Evolutionary conservation across 495 filamentous ascomycete genomes (phyloP).

Genomic region (Penicillium macrosclerotiorum): DNA sequence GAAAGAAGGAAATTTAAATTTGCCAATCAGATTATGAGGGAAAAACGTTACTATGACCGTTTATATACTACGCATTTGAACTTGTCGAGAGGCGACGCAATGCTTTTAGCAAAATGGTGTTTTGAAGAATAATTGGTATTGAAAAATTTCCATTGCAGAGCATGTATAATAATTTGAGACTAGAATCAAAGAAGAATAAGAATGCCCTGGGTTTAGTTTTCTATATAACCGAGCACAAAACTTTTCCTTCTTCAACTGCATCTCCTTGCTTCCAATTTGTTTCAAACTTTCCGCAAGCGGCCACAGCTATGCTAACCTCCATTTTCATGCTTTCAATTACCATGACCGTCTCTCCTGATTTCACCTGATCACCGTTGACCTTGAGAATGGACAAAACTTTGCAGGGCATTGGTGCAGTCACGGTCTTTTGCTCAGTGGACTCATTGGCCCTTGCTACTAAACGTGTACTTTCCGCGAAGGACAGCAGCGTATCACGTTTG

Average conservation of each 20-base stretch:
- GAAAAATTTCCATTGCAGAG: too few relatives aligned
- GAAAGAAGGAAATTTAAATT: too few relatives aligned
- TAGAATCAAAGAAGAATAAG: too few relatives aligned
- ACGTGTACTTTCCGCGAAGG: slow-evolving; percentile 61
- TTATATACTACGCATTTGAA: too few relatives aligned
- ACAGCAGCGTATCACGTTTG: slow-evolving; percentile 66
- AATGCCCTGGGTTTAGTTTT: not conserved
- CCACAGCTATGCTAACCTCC: slow-evolving; percentile 71
- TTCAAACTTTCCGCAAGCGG: slow-evolving; percentile 19
- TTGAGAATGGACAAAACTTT: slow-evolving; percentile 77
- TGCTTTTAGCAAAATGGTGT: too few relatives aligned
- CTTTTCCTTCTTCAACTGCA: slow-evolving; percentile 28
- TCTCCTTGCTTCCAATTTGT: slow-evolving; percentile 25
- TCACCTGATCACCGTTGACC: slow-evolving; percentile 66
- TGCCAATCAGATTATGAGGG: too few relatives aligned
- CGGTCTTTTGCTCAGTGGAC: slow-evolving; percentile 64
- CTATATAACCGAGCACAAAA: slow-evolving; percentile 20
- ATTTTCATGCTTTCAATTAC: slow-evolving; percentile 98
- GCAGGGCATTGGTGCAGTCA: slow-evolving; percentile 82
- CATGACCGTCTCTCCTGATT: slow-evolving; percentile 73
- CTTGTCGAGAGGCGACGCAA: too few relatives aligned
- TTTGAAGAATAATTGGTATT: too few relatives aligned
- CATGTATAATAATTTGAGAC: too few relatives aligned
- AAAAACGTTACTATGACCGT: too few relatives aligned
- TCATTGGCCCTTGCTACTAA: slow-evolving; percentile 66